A percentile compares a stretch with the other conserved stretches of the same genome.
phyloP scores from a whole-genome alignment of 805 yeast species.

The Spathaspora gorwiae region DNA sequence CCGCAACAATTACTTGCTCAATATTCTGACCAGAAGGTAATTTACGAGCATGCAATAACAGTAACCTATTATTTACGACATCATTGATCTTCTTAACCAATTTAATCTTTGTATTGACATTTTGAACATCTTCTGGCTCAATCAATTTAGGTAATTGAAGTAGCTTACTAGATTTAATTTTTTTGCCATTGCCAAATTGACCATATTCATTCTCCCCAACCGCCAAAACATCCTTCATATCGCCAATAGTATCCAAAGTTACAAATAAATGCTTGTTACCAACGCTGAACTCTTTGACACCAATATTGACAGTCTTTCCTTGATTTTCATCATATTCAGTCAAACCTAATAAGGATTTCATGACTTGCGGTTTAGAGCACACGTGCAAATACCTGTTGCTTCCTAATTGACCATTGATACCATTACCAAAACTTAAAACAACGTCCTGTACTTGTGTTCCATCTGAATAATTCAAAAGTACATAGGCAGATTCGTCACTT shows the following conservation, averaged over 20 bases:
- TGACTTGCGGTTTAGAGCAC: conserved; percentile 58
- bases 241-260: conserved; percentile 45
- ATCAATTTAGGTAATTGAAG: conserved; percentile 48
- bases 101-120: conserved; percentile 2
- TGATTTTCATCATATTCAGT: conserved; percentile 51
- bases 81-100: conserved; percentile 22
- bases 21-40: conserved; percentile 7
- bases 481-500: conserved; percentile 53
- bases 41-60: conserved; percentile 27
- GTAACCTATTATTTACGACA: conserved; percentile 41
- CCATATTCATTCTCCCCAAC: conserved; percentile 87
- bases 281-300: conserved; percentile 48
- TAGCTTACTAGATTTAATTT: conserved; percentile 55
- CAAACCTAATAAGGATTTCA: conserved; percentile 45
- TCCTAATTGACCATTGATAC: conserved; percentile 83
- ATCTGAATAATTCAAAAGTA: conserved; percentile 20
- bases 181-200: conserved; percentile 81
- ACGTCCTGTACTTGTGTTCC: conserved; percentile 10
- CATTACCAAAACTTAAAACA: conserved; percentile 73
- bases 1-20: conserved; percentile 60
- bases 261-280: conserved; percentile 67
- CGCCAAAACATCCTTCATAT: conserved; percentile 51
- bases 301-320: conserved; percentile 39
- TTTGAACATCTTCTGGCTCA: conserved; percentile 44
- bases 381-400: conserved; percentile 71